Evolutionary conservation across 1,139 yeast genomes (phyloP), one percentile per base, ranked within the genome.

Genomic region (Hansenula sp.): DNA sequence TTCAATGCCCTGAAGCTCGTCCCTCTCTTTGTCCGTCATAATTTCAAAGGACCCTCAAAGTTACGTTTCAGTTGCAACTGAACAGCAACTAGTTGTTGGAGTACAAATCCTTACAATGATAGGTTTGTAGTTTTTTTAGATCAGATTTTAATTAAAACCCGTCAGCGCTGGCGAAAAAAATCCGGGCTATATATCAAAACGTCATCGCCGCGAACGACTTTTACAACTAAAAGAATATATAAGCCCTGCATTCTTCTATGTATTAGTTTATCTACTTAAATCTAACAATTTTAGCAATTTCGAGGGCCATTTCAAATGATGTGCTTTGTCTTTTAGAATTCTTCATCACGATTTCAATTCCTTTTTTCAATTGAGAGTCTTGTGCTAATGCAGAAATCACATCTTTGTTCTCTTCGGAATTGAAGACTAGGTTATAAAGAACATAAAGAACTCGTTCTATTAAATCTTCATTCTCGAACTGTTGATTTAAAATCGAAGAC

Each of bases 381-480:
- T 13, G 9, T 7, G 40, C 15, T 13, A 51, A 33, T 2, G 12
- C 3, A 9, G 30, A 13, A 9, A 41, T 10, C 7, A 38, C 18
- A 4, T 35, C 19, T 3, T 43, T 16, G 11, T 36, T 36, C n/a
- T 45, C 46, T 12, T 43, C 49, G 2, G 50, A 38, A 33, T 44
- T 43, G 41, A 53, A 52, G 8, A 51, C 24, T 15, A 55, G 30
- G 36, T 55, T 38, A 33, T 54, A 54, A 13, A 72, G 59, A 21
- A 70, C 68, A 40, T 60, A 61, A 30, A 61, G 54, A 10, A 76
- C 66, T 54, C 77, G 65, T 59, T 78, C 71, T 47, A 74, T 40
- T 17, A 57, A 27, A 3, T 42, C 49, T 2, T 27, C 31, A n/a
- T 54, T 51, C 3, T 25, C 8, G 1, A 30, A n/a, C 28, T 55